Base-by-base conservation (phyloP, 345 rosid species). In the Melaleuca alternifolia region DNA sequence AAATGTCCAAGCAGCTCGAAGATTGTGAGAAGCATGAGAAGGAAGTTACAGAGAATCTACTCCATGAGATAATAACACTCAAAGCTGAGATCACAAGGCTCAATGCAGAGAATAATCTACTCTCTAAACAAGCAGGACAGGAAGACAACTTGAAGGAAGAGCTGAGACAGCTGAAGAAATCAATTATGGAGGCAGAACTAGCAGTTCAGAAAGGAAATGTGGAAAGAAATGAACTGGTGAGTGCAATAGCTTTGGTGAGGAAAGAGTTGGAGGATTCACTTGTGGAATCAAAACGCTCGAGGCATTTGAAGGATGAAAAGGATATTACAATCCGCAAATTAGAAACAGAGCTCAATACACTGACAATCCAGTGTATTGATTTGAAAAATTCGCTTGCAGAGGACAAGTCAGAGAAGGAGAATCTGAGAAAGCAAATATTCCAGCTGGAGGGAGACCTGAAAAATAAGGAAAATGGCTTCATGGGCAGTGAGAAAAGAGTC, bases 401-500 rank as follows among this genome's bases (percentile, higher is more conserved):
- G 87, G 93, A 92, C 84, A 97, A 95, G 85, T 9, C 79, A 56
- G 96, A 94, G 92, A 96, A 93, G 57, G 97, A 96, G 90, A 92
- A 91, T 28, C 92, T 94, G 61, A 92, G 88, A 89, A 94, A 91
- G 89, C 94, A 95, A 85, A 90, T 93, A 11, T 84, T 86, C 82
- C 91, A 91, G 86, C 84, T 94, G 81, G 93, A 90, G 92, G 92
- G 91, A 53, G 97, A 96, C 87, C 91, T 96, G 75, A 92, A 92
- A 93, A 94, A 91, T 91, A 95, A 93, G 90, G 95, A 94, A 79
- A 95, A 91, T 52, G 92, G 90, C 52, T 86, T 91, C 82, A 59
- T 65, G 54, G 85, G 82, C 87, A 54, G 90, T 50, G 95, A 95
- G 91, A 95, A 95, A 94, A 92, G 91, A 89, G 85, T 94, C 77